phyloP scores from a whole-genome alignment of 2,329 filamentous ascomycete genomes.

The Lasiodiplodia gonubiensis region DNA sequence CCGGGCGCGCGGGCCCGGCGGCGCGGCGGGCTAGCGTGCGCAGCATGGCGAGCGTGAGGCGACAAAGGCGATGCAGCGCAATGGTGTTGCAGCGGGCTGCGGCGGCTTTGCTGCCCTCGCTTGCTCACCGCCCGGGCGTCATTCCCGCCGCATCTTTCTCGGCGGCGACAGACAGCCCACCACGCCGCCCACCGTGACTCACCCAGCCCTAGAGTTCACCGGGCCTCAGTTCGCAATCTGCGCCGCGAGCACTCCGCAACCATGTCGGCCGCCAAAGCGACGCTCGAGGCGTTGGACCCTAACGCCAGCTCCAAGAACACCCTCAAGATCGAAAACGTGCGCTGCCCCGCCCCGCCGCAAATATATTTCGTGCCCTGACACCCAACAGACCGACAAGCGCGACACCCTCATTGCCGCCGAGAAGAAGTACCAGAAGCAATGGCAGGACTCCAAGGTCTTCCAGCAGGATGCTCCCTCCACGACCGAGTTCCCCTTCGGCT shows the following conservation, averaged over 20 bases:
- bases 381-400: conserved; percentile 77
- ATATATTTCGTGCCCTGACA: conserved; percentile 30
- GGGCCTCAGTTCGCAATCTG: conserved; percentile 37
- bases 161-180: conserved; percentile 20
- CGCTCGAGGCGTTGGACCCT: conserved; percentile 61
- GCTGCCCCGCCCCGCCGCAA: conserved; percentile 31
- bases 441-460: conserved; percentile 80
- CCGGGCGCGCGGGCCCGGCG: conserved; percentile 37
- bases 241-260: conserved; percentile 33
- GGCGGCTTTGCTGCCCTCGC: conserved; percentile 3
- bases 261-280: conserved; percentile 57
- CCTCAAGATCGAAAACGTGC: conserved; percentile 67
- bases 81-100: conserved; percentile 1
- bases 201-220: conserved; percentile 24
- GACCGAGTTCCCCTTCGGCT: conserved; percentile 75
- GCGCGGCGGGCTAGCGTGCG: conserved; percentile 54
- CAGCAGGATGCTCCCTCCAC: conserved; percentile 82
- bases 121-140: conserved; percentile 28
- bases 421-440: conserved; percentile 90
- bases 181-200: conserved; percentile 24
- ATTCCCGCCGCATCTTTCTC: conserved; percentile 20
- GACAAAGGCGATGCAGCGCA: neutral
- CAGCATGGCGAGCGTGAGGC: conserved; percentile 47
- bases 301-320: conserved; percentile 63
- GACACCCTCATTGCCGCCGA: conserved; percentile 81